phyloP scores from a whole-genome alignment of 2,329 filamentous ascomycete species.

The Sordariomycetes sp. region DNA sequence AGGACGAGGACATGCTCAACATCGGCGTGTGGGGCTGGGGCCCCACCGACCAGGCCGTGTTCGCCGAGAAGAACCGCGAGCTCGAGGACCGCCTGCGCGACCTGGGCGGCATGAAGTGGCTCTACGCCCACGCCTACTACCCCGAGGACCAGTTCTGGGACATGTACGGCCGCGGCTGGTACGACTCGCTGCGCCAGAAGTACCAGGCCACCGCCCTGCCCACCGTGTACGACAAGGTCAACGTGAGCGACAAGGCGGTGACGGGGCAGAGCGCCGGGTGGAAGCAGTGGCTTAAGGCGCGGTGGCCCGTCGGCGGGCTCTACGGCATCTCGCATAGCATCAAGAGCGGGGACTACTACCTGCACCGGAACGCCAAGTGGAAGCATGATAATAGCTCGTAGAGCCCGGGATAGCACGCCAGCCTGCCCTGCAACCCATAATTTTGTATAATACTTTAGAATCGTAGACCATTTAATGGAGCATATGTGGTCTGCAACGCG shows the following conservation, averaged over 20 bases:
- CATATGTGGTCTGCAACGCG: too few species aligned
- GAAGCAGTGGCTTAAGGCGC: conserved; percentile 31
- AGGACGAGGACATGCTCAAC: conserved; percentile 37
- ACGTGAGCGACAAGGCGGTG: conserved; percentile 38
- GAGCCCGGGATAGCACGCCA: neutral
- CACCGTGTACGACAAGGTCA: conserved; percentile 61
- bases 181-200: conserved; percentile 50
- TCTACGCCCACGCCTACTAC: conserved; percentile 82
- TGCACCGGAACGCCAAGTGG: conserved; percentile 43
- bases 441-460: neutral
- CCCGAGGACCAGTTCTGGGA: conserved; percentile 60
- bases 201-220: conserved; percentile 54
- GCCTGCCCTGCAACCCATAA: neutral
- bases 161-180: conserved; percentile 48
- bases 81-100: conserved; percentile 59
- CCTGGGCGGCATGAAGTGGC: conserved; percentile 73
- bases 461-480: neutral
- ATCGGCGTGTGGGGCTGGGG: conserved; percentile 75
- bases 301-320: conserved; percentile 46
- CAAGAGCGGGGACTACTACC: conserved; percentile 41
- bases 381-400: conserved; percentile 29
- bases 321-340: conserved; percentile 51
- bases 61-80: conserved; percentile 57
- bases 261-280: conserved; percentile 18
- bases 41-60: conserved; percentile 42